These are phyloP conservation scores for Tuber umbilicatum DNA, from an alignment of 495 filamentous ascomycete genomes.

Conservation along the genomic window DNA sequence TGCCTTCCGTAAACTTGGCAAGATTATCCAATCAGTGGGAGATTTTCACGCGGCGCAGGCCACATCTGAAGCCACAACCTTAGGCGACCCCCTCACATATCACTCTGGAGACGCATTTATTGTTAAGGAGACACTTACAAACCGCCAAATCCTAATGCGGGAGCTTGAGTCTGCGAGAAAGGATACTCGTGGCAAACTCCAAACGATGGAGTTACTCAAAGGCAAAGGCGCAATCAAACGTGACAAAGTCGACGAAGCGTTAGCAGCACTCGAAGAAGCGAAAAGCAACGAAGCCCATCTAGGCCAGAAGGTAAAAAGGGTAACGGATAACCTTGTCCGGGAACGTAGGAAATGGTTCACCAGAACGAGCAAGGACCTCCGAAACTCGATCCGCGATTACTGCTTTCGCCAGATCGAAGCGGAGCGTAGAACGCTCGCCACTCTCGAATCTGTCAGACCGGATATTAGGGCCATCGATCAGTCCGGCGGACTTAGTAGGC, in stretches of 20 bases:
- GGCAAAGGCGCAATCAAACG: slow-evolving; percentile 70
- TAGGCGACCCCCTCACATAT: slow-evolving; percentile 89
- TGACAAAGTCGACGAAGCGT: slow-evolving; percentile 96
- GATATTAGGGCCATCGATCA: slow-evolving; percentile 90
- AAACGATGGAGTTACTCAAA: slow-evolving; percentile 82
- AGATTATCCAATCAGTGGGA: slow-evolving; percentile 81
- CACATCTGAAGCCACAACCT: slow-evolving; percentile 89
- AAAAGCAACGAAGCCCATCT: slow-evolving; percentile 70
- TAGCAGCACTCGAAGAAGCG: slow-evolving; percentile 80
- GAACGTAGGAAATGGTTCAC: slow-evolving; percentile 90
- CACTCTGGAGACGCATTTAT: slow-evolving; percentile 95
- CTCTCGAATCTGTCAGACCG: slow-evolving; percentile 81
- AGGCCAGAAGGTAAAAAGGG: slow-evolving; percentile 71
- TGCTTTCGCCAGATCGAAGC: slow-evolving; percentile 91
- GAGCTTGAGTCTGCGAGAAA: slow-evolving; percentile 86
- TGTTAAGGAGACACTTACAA: slow-evolving; percentile 97
- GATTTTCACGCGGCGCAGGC: slow-evolving; percentile 97
- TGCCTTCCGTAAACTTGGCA: slow-evolving; percentile 92
- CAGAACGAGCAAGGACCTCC: slow-evolving; percentile 72
- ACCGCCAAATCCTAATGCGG: slow-evolving; percentile 94
- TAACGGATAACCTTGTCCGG: slow-evolving; percentile 78
- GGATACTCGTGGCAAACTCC: slow-evolving; percentile 64
- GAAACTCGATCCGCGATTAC: slow-evolving; percentile 78
- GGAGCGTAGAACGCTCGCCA: slow-evolving; percentile 84
- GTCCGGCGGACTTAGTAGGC: slow-evolving; percentile 75